These are phyloP conservation scores for Tillandsia leiboldiana DNA, from an alignment of 176 grass and related monocot species.

Conservation along the genomic window DNA sequence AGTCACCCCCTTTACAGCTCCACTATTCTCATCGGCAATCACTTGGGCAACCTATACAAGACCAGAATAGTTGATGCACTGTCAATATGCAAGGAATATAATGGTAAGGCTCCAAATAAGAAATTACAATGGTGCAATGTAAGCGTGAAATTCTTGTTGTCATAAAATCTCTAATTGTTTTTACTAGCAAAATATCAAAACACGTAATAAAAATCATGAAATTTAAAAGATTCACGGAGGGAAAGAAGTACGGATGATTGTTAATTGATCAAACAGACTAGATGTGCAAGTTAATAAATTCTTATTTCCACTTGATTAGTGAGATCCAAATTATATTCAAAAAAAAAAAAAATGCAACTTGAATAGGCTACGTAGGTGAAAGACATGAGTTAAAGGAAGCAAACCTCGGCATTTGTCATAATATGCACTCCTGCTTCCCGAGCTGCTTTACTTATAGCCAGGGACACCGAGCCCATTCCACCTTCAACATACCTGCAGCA, in stretches of 20 bases:
- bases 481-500: slow-evolving; percentile 86
- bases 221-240: neutral
- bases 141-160: no score
- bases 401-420: slow-evolving; percentile 84
- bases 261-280: neutral
- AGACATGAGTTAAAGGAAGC: neutral
- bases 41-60: slow-evolving; percentile 65
- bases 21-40: slow-evolving; percentile 45
- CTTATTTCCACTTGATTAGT: neutral
- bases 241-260: neutral
- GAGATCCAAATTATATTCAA: neutral
- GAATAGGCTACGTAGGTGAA: neutral
- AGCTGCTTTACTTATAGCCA: slow-evolving; percentile 95
- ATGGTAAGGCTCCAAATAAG: neutral
- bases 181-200: neutral
- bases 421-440: slow-evolving; percentile 77
- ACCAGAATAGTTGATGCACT: slow-evolving; percentile 24
- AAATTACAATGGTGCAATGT: neutral
- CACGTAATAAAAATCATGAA: neutral
- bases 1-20: slow-evolving; percentile 64
- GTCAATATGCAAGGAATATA: neutral
- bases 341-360: neutral
- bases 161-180: neutral
- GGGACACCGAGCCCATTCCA: slow-evolving; percentile 92
- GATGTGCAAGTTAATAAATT: neutral